Base-by-base conservation (phyloP, 495 filamentous ascomycete genomes). In the Neurospora sp. region DNA sequence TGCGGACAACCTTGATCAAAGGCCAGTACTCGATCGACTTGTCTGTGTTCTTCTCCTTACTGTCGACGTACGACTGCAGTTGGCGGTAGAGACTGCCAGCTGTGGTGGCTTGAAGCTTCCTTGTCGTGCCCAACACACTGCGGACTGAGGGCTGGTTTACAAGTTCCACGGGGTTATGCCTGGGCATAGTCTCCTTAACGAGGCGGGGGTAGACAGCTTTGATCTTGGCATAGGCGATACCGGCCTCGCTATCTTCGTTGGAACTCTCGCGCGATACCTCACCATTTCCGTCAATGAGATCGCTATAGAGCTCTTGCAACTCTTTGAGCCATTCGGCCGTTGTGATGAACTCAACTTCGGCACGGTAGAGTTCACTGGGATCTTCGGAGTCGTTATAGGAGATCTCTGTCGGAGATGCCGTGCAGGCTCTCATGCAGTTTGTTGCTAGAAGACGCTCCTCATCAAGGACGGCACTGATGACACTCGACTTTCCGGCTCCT, bases 341-440 rank as follows among this genome's bases (percentile, higher is more conserved):
- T 14, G 79, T 78, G 69, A 92, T 88, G 79, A 92, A 92, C 72
- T 91, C 87, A 59, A 92, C 85, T 72, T 89, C 85, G n/a, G 90
- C 90, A 31, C 82, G 81, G 78, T 91, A 92, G 69, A 78, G 83
- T 39, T 79, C 74, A 1, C 75, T 75, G 3, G 82, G 77, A 23
- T 88, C 84, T 31, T 86, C 59, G n/a, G 77, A 81, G 69, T 77
- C 16, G 69, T 90, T 91, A 77, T 86, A 92, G 0, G 89, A 89
- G 16, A 92, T 86, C 75, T 92, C 90, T 0, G 87, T 92, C 0
- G 89, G 86, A 11, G 89, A 88, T 0, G 90, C 90, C 4, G 91
- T 92, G 73, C 89, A 91, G 10, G 89, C 90, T 73, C 88, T 62
- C 76, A 84, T 71, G 74, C 82, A 83, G 42, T 81, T 82, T 0